Percentiles rank a stretch among this genome's conserved stretches.
These are phyloP conservation scores for Debaryomyces coudertii DNA, from an alignment of 1,139 yeast species.

Conservation along the genomic window DNA sequence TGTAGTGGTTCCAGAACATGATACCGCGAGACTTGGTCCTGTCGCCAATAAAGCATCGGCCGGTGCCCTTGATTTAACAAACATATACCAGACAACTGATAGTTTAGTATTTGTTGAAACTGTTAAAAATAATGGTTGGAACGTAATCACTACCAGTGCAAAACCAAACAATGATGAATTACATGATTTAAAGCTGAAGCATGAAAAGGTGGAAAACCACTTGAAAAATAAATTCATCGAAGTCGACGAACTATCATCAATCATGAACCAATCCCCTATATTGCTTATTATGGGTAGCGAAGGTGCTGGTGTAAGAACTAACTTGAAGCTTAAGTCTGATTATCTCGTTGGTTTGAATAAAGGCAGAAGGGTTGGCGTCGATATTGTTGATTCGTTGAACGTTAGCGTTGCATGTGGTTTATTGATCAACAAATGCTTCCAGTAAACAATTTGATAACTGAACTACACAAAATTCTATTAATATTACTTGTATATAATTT, in stretches of 20 bases:
- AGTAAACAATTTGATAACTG: background rate
- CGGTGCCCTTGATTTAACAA: conserved; percentile 83
- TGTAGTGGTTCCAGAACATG: conserved; percentile 67
- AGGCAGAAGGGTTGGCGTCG: conserved; percentile 34
- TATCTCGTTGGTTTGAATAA: conserved; percentile 57
- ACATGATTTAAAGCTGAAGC: conserved; percentile 25
- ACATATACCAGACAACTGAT: conserved; percentile 58
- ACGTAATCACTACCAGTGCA: conserved; percentile 64
- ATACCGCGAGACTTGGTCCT: conserved; percentile 76
- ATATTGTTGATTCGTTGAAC: conserved; percentile 75
- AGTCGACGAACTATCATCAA: conserved; percentile 43
- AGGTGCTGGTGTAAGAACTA: conserved; percentile 77
- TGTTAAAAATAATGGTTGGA: conserved; percentile 67
- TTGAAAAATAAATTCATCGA: conserved; percentile 39
- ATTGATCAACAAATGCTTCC: conserved; percentile 45
- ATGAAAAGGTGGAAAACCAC: conserved; percentile 22
- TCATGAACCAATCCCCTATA: conserved; percentile 57
- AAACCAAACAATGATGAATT: conserved; percentile 27
- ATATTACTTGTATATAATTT: background rate
- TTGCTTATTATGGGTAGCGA: conserved; percentile 83
- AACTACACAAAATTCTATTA: background rate
- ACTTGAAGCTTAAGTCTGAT: conserved; percentile 64
- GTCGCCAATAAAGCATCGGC: conserved; percentile 80
- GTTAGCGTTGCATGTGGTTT: conserved; percentile 89
- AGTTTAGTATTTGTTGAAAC: conserved; percentile 66